These are phyloP conservation scores for Chaetomium tenue DNA, from an alignment of 495 filamentous ascomycete genomes.

Conservation along the genomic window DNA sequence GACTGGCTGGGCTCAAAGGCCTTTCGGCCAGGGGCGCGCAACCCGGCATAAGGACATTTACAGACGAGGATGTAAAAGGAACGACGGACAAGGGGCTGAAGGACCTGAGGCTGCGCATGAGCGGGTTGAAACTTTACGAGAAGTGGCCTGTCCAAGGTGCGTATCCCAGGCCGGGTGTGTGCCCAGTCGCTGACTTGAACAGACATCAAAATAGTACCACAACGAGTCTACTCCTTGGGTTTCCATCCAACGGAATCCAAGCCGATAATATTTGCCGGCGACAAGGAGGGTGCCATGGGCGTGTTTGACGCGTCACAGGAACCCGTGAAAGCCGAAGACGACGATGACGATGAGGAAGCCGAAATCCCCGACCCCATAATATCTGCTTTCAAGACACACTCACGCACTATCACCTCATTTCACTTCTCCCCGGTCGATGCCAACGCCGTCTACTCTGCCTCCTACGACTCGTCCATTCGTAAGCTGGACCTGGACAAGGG, in stretches of 20 bases:
- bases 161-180: slow-evolving; percentile 14
- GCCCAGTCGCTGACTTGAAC: slow-evolving; percentile 24
- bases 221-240: slow-evolving; percentile 81
- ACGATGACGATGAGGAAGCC: slow-evolving; percentile 54
- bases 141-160: slow-evolving; percentile 73
- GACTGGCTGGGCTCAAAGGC: slow-evolving; percentile 44
- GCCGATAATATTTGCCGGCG: slow-evolving; percentile 88
- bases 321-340: slow-evolving; percentile 48
- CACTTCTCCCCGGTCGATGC: slow-evolving; percentile 69
- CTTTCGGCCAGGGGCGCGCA: slow-evolving; percentile 61
- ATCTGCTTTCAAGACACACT: slow-evolving; percentile 83
- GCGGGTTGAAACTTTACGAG: slow-evolving; percentile 74
- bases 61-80: slow-evolving; percentile 70
- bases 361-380: slow-evolving; percentile 62
- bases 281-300: slow-evolving; percentile 91
- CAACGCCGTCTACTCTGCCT: slow-evolving; percentile 74
- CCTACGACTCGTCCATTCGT: slow-evolving; percentile 93
- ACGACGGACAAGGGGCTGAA: slow-evolving; percentile 77
- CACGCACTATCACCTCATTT: slow-evolving; percentile 82
- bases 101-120: slow-evolving; percentile 76
- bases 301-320: slow-evolving; percentile 88
- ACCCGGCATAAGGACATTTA: slow-evolving; percentile 79
- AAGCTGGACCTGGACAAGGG: slow-evolving; percentile 80
- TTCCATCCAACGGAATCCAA: slow-evolving; percentile 88
- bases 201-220: slow-evolving; percentile 92